These are phyloP conservation scores for Colletotrichum sp. DNA, from an alignment of 2,329 filamentous ascomycete genomes.

Conservation along the genomic window DNA sequence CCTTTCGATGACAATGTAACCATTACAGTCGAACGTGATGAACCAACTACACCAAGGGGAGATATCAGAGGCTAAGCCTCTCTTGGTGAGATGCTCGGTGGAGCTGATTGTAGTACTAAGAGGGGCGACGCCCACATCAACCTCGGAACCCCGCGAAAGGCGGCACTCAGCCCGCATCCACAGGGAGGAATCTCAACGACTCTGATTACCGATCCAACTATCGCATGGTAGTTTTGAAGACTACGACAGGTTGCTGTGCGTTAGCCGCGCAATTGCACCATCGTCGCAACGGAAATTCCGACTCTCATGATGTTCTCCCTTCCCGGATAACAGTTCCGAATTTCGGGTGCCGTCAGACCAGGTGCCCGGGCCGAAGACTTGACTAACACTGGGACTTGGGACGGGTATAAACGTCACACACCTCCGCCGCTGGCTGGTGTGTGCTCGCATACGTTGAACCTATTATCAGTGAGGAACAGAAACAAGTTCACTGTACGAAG, in stretches of 20 bases:
- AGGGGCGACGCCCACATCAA: not conserved
- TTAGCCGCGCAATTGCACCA: not conserved
- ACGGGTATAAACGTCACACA: constrained; percentile 2
- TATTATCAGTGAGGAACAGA: not conserved
- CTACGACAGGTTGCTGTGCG: not conserved
- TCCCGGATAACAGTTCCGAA: not conserved
- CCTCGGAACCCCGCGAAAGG: not conserved
- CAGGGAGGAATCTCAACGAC: not conserved
- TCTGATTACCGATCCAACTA: not conserved
- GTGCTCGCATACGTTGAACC: not conserved
- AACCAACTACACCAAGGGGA: not conserved
- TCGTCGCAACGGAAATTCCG: not conserved
- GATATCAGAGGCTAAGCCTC: not conserved
- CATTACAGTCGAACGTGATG: not conserved
- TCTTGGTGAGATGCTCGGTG: not conserved
- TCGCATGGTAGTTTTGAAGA: not conserved
- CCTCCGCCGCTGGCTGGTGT: not conserved
- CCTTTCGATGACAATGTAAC: not conserved
- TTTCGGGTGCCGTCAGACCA: not conserved
- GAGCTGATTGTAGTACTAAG: not conserved
- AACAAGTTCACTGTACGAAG: not conserved
- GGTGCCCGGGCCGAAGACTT: constrained; percentile 10
- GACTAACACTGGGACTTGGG: not conserved
- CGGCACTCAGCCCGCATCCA: not conserved
- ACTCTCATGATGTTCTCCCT: not conserved